Conservation (phyloP, 495 filamentous ascomycete species). For the Penicillium steckii region DNA sequence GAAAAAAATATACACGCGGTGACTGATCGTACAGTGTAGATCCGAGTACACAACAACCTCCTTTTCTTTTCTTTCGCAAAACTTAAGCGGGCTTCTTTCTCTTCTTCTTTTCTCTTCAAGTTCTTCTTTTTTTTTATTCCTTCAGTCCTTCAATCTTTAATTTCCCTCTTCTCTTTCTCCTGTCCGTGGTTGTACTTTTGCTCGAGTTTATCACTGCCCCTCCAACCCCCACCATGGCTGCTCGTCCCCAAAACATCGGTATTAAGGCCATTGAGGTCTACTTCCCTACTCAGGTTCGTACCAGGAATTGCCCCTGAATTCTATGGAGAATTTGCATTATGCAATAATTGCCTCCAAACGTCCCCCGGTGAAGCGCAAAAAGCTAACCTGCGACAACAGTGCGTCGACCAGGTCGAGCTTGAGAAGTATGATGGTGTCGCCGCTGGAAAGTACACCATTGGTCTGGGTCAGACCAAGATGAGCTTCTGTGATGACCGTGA, state of each 20-base stretch:
- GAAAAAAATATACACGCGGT: too few relatives aligned
- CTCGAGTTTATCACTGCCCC: not conserved
- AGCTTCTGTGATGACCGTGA: conserved; percentile 99
- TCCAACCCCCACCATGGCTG: conserved; percentile 63
- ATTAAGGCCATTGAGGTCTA: conserved; percentile 99
- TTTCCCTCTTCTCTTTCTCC: conserved; percentile 2
- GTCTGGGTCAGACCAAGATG: conserved; percentile 99
- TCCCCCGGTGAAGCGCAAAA: too few relatives aligned
- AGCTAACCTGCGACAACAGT: too few relatives aligned
- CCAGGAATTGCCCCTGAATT: not conserved
- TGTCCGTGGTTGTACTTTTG: not conserved
- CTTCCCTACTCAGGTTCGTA: conserved; percentile 85
- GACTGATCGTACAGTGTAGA: conserved; percentile 37
- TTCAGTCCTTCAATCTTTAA: not conserved
- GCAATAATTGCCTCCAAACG: too few relatives aligned
- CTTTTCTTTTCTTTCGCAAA: conserved; percentile 8
- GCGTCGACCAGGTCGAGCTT: conserved; percentile 92
- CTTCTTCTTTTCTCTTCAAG: not conserved
- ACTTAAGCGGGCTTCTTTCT: too few relatives aligned
- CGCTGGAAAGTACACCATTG: conserved; percentile 96
- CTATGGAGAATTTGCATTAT: too few relatives aligned
- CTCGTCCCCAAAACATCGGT: conserved; percentile 93
- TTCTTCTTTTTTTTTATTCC: conserved; percentile 1
- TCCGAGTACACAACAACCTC: conserved; percentile 31
- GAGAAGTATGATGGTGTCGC: conserved; percentile 98